Percentiles rank a stretch among this genome's conserved stretches.
phyloP scores from a whole-genome alignment of 805 yeast species.

The Yarrowia alimentaria region DNA sequence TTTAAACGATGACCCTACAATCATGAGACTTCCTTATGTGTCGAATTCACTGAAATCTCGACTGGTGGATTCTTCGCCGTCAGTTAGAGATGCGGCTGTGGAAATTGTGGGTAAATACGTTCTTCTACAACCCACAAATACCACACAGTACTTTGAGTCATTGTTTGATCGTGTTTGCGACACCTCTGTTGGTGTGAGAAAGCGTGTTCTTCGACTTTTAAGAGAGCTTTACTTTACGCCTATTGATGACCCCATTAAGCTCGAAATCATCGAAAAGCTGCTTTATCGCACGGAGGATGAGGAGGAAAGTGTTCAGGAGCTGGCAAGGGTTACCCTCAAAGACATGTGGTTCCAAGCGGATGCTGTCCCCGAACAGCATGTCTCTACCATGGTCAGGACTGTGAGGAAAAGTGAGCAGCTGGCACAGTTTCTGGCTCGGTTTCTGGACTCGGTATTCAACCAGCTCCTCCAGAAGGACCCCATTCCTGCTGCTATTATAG shows the following conservation, averaged over 20 bases:
- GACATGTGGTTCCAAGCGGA: constrained; percentile 49
- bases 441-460: constrained; percentile 18
- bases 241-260: constrained; percentile 36
- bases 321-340: constrained; percentile 42
- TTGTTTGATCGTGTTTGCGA: constrained; percentile 54
- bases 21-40: constrained; percentile 52
- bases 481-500: neutral
- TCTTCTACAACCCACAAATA: constrained; percentile 45
- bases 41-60: constrained; percentile 52
- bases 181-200: constrained; percentile 62
- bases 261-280: constrained; percentile 51
- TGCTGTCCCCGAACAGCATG: too few relatives aligned
- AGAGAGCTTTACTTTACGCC: constrained; percentile 28
- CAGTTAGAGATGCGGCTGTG: constrained; percentile 72
- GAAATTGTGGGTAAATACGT: constrained; percentile 59
- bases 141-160: constrained; percentile 50
- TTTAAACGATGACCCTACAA: constrained; percentile 51
- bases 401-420: constrained; percentile 13
- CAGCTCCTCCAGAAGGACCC: constrained; percentile 11
- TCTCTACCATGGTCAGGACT: constrained; percentile 2
- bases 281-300: constrained; percentile 65
- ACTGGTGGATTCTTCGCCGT: constrained; percentile 61
- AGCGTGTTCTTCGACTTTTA: constrained; percentile 53
- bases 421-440: constrained; percentile 10
- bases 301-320: constrained; percentile 53